phyloP scores from a whole-genome alignment of 257 asterid genomes.

The Sherardia arvensis region DNA sequence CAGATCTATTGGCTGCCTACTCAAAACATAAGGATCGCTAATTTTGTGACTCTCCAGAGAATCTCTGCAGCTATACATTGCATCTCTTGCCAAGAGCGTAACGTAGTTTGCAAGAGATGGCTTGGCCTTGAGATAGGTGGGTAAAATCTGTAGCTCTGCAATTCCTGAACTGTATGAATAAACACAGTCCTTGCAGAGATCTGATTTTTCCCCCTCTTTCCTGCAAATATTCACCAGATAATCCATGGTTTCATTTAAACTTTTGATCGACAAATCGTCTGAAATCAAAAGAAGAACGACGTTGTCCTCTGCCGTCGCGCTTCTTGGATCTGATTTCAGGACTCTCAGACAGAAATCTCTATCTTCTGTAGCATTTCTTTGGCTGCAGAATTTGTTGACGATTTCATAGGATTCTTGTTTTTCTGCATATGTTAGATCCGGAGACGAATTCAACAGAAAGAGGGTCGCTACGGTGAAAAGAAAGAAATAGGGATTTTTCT shows the following conservation, averaged over 20 bases:
- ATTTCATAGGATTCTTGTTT: not conserved
- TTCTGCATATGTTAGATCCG: not conserved
- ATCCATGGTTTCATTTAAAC: not conserved
- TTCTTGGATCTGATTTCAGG: constrained; percentile 1
- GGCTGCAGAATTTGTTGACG: constrained; percentile 5
- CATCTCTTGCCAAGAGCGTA: constrained; percentile 4
- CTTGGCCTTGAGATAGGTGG: not conserved
- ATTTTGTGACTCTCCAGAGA: constrained; percentile 3
- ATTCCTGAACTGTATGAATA: not conserved
- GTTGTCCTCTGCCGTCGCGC: not conserved
- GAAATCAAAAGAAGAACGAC: not conserved
- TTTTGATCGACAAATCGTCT: not conserved
- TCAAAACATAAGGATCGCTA: not conserved
- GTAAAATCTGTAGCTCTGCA: not conserved
- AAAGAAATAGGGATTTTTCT: not conserved
- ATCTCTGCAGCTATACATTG: not conserved
- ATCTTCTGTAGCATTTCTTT: not conserved
- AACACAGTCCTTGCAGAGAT: constrained; percentile 1
- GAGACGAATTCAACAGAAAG: not conserved
- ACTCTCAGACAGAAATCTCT: constrained; percentile 1
- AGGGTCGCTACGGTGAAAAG: not conserved
- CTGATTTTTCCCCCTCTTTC: not conserved
- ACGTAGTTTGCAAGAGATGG: not conserved
- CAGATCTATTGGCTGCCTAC: not conserved
- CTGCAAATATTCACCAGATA: not conserved